phyloP scores from a whole-genome alignment of 345 rosid genomes.

The Ceriops zippeliana region DNA sequence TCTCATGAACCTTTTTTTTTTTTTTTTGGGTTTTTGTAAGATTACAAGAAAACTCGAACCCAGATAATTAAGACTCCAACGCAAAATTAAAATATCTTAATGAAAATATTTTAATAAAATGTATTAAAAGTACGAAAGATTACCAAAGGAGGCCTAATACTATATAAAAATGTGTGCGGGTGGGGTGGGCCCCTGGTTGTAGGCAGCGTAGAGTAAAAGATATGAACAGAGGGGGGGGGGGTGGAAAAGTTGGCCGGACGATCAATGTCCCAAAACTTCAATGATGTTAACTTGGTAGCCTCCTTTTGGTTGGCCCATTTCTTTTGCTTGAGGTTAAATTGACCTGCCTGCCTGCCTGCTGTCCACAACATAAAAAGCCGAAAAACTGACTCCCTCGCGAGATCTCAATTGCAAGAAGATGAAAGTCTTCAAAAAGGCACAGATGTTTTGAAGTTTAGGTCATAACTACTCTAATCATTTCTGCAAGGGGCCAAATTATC shows the following conservation, averaged over 20 bases:
- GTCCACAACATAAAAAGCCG: background rate
- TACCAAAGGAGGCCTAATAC: background rate
- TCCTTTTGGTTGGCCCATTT: constrained; percentile 13
- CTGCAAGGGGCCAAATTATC: too few relatives aligned
- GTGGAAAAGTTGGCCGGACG: constrained; percentile 8
- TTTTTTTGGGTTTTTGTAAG: too few relatives aligned
- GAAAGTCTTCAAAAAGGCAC: too few relatives aligned
- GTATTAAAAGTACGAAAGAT: too few relatives aligned
- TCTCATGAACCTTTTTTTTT: too few relatives aligned
- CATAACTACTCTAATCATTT: background rate
- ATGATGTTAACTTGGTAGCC: constrained; percentile 12
- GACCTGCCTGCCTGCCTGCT: background rate
- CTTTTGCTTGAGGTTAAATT: constrained; percentile 13
- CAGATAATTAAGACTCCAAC: too few relatives aligned
- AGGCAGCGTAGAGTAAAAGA: constrained; percentile 19
- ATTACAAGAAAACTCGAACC: too few relatives aligned
- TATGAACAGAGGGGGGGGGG: background rate
- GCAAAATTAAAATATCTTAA: too few relatives aligned
- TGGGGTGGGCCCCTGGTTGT: background rate
- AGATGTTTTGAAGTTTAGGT: background rate
- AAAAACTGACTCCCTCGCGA: background rate
- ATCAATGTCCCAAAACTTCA: constrained; percentile 11
- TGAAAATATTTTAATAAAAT: too few relatives aligned
- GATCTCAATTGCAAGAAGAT: too few relatives aligned
- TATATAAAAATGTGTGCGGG: background rate